Conservation (phyloP, 495 filamentous ascomycete genomes). For the Neurospora sp. region DNA sequence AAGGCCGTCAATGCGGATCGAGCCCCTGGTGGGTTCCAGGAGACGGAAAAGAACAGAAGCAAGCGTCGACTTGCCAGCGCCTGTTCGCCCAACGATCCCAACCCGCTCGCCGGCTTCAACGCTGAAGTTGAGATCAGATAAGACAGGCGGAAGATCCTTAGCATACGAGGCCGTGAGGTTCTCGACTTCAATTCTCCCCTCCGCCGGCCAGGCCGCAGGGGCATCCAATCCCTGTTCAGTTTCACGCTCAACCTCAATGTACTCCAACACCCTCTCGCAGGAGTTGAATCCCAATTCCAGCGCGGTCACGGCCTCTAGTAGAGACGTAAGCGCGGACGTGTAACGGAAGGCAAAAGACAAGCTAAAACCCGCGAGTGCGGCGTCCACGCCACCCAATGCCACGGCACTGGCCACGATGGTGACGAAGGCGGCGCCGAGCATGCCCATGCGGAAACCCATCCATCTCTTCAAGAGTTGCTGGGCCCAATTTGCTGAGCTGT, state of each 20-base stretch:
- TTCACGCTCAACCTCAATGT: constrained; percentile 27
- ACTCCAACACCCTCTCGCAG: constrained; percentile 30
- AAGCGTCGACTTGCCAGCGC: constrained; percentile 35
- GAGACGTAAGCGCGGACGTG: constrained; percentile 36
- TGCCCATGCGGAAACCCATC: constrained; percentile 48
- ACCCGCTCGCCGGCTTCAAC: constrained; percentile 30
- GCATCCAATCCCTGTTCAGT: constrained; percentile 20
- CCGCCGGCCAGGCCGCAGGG: constrained; percentile 34
- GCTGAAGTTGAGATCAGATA: constrained; percentile 32
- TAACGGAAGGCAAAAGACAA: constrained; percentile 45
- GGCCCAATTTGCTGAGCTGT: constrained; percentile 42
- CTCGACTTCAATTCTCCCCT: constrained; percentile 29
- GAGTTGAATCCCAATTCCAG: constrained; percentile 34
- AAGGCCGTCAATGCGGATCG: constrained; percentile 38
- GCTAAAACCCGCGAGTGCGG: constrained; percentile 48
- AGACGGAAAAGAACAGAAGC: constrained; percentile 40
- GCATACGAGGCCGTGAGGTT: constrained; percentile 32
- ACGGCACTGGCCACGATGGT: constrained; percentile 46
- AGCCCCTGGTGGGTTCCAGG: constrained; percentile 32
- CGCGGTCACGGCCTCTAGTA: constrained; percentile 41
- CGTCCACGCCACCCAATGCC: constrained; percentile 44
- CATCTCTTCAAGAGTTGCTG: constrained; percentile 48
- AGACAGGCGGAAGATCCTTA: constrained; percentile 28
- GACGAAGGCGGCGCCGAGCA: constrained; percentile 52
- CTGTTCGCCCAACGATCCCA: constrained; percentile 43